Evolutionary conservation across 208 protist genomes (phyloP), one percentile per base, ranked within the genome.

Genomic region (Crithidia expoeki): DNA sequence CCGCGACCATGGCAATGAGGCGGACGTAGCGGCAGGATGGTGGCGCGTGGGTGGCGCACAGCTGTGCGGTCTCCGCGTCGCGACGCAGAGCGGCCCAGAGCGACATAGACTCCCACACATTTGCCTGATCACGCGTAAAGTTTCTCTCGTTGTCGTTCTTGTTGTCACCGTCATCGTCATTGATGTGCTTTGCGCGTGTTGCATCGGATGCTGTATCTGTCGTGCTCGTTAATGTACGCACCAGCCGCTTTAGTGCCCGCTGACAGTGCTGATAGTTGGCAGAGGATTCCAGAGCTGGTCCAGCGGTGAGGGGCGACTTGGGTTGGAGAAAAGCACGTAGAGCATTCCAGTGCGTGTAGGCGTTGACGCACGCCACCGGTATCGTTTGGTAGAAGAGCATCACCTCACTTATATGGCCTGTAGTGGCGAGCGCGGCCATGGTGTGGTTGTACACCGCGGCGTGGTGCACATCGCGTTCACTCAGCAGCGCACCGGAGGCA

Each of bases 401-500:
- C 7, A 81, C 81, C 11, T 76, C 67, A 33, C 36, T 14, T 58
- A 46, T 57, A 23, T 72, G 64, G 23, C 77, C 74, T 11, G 63
- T 68, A 16, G 69, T 74, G 47, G 73, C 71, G 21, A 85, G 59
- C 7, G 81, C 81, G 27, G 72, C 61, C 65, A 90, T 69, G 23
- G 68, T 71, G 58, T 85, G 62, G 55, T 87, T 87, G 69, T 84
- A 82, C 30, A 87, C 53, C 11, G 72, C 70, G 34, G 72, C 44
- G 50, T 83, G 65, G 9, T 57, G 72, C 21, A 36, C 44, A 23
- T 81, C 69, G 40, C 62, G 63, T 7, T 49, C n/a, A 10, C 6
- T 51, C 38, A 76, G 55, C 23, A 71, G 21, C 17, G 71, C 44
- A 2, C 71, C 71, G 2, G 63, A 49, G 2, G 71, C 71, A 16